These are phyloP conservation scores for Solanum virginianum DNA, from an alignment of 257 asterid genomes.

Conservation along the genomic window DNA sequence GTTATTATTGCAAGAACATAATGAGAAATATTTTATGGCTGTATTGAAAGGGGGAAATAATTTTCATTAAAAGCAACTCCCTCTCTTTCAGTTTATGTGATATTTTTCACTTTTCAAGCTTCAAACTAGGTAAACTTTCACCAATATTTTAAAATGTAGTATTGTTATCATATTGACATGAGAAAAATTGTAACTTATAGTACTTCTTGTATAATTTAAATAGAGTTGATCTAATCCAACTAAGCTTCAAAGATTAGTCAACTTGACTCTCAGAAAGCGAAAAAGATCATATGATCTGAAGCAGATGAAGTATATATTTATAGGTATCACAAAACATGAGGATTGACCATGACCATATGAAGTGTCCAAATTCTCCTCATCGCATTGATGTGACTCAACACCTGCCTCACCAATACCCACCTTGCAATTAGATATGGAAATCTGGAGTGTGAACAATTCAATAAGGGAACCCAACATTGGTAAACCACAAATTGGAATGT, in stretches of 20 bases:
- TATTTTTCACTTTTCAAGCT: not conserved
- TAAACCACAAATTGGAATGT: not conserved
- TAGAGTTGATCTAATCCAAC: not conserved
- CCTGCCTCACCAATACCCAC: not conserved
- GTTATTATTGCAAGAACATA: not conserved
- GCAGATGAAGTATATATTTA: not conserved
- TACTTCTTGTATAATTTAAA: not conserved
- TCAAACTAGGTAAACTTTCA: not conserved
- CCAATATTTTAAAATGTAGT: not conserved
- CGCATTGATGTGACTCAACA: not conserved
- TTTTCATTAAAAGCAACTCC: not conserved
- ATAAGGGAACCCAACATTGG: not conserved
- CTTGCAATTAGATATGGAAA: not conserved
- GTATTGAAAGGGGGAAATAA: not conserved
- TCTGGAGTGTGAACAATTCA: not conserved
- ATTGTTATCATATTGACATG: not conserved
- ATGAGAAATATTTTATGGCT: not conserved
- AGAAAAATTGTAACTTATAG: not conserved
- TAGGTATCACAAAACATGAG: not conserved
- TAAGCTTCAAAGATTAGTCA: not conserved
- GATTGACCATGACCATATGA: not conserved
- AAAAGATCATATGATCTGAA: not conserved
- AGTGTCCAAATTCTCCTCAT: not conserved
- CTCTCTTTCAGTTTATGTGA: not conserved
- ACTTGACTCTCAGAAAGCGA: not conserved